Conservation (phyloP, 768 basidiomycete genomes). For the Leccinum rimulosum region DNA sequence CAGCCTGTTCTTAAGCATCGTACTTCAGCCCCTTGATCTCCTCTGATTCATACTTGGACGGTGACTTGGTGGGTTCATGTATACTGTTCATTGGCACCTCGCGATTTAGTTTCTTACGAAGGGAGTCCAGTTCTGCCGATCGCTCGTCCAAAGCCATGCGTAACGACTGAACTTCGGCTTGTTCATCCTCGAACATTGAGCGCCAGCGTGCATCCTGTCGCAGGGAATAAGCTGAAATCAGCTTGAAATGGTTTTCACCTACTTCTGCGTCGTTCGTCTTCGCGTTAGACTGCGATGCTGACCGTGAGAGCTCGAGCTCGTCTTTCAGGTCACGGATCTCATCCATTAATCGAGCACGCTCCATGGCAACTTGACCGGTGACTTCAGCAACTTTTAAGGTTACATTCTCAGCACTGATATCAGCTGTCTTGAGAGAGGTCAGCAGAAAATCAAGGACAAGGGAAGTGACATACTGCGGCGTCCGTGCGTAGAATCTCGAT, state of each 20-base stretch:
- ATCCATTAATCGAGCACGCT: slow-evolving; percentile 49
- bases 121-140: slow-evolving; percentile 50
- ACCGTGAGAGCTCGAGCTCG: slow-evolving; percentile 41
- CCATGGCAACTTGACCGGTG: slow-evolving; percentile 46
- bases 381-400: slow-evolving; percentile 48
- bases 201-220: slow-evolving; percentile 28
- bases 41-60: slow-evolving; percentile 52
- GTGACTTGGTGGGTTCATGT: slow-evolving; percentile 29
- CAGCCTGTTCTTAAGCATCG: not conserved
- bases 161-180: slow-evolving; percentile 31
- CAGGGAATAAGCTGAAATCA: slow-evolving; percentile 1
- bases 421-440: slow-evolving; percentile 38
- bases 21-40: slow-evolving; percentile 87
- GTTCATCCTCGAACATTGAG: slow-evolving; percentile 30
- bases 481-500: slow-evolving; percentile 79
- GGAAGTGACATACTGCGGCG: slow-evolving; percentile 54
- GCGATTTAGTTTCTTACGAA: slow-evolving; percentile 59
- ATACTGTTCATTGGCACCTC: slow-evolving; percentile 48
- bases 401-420: slow-evolving; percentile 45
- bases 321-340: slow-evolving; percentile 57
- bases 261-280: slow-evolving; percentile 30
- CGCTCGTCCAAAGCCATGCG: slow-evolving; percentile 38
- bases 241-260: not conserved
- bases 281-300: slow-evolving; percentile 19
- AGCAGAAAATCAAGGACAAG: slow-evolving; percentile 4